Percentiles rank a stretch among this genome's conserved stretches.
Conservation (phyloP, 345 rosid genomes). For the Syzygium grande region DNA sequence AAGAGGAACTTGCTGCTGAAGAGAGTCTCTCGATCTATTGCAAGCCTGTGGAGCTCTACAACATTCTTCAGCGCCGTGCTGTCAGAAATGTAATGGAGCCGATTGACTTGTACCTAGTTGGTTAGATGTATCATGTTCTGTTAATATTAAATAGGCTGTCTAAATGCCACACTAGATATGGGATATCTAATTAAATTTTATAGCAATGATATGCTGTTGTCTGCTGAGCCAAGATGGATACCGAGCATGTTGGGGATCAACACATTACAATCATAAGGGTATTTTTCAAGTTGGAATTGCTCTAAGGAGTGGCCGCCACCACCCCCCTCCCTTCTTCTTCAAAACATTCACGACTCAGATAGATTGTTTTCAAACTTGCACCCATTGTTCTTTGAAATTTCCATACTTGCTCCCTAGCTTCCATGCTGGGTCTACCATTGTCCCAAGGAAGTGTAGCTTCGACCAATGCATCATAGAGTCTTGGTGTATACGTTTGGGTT, state of each 20-base stretch:
- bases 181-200: background rate
- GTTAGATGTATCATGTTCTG: background rate
- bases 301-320: background rate
- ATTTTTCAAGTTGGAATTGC: background rate
- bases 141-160: background rate
- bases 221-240: background rate
- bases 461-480: background rate
- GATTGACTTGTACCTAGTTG: background rate
- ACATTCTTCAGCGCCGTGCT: conserved; percentile 86
- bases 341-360: background rate
- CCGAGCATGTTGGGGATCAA: background rate
- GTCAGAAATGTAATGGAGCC: conserved; percentile 47
- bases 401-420: background rate
- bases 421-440: background rate
- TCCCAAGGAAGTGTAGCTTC: background rate
- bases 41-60: conserved; percentile 98
- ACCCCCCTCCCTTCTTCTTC: background rate
- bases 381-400: background rate
- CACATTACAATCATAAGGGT: background rate
- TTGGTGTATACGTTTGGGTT: background rate
- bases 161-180: background rate
- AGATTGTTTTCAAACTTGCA: background rate
- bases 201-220: background rate
- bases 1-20: conserved; percentile 87
- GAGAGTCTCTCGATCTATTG: conserved; percentile 78